Conservation (phyloP, 1,284 basidiomycete genomes). For the Wolfiporia cocos region DNA sequence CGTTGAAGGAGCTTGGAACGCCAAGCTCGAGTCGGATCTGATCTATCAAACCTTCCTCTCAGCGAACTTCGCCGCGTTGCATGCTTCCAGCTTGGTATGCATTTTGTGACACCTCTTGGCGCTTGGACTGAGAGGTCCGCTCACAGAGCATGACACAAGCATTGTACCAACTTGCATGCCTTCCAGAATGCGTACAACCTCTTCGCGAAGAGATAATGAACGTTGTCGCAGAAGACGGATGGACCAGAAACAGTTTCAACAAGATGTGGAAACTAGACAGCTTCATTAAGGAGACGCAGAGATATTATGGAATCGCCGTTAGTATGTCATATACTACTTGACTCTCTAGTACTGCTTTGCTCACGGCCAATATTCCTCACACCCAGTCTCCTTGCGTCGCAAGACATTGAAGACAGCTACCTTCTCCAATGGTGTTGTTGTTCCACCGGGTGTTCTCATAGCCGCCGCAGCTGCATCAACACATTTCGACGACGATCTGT, state of each 20-base stretch:
- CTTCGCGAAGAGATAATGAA: background rate
- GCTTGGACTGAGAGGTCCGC: background rate
- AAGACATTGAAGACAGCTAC: background rate
- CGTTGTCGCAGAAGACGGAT: background rate
- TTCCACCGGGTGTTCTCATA: background rate
- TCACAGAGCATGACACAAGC: background rate
- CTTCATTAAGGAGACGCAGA: background rate
- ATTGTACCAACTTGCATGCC: background rate
- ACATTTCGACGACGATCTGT: background rate
- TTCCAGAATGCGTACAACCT: background rate
- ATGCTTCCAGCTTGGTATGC: background rate
- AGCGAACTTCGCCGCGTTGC: background rate
- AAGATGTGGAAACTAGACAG: background rate
- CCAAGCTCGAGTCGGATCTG: too few species aligned
- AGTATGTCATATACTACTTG: background rate
- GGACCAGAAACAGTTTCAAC: background rate
- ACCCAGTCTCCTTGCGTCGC: background rate
- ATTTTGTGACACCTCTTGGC: background rate
- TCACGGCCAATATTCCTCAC: background rate
- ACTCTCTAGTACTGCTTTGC: background rate
- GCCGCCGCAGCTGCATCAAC: background rate
- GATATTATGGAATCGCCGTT: background rate
- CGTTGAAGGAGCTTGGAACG: too few species aligned
- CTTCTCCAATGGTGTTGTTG: background rate
- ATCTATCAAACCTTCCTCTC: too few species aligned